Evolutionary conservation across 2,329 filamentous ascomycete genomes (phyloP).

Genomic region (Calycina herbarum): DNA sequence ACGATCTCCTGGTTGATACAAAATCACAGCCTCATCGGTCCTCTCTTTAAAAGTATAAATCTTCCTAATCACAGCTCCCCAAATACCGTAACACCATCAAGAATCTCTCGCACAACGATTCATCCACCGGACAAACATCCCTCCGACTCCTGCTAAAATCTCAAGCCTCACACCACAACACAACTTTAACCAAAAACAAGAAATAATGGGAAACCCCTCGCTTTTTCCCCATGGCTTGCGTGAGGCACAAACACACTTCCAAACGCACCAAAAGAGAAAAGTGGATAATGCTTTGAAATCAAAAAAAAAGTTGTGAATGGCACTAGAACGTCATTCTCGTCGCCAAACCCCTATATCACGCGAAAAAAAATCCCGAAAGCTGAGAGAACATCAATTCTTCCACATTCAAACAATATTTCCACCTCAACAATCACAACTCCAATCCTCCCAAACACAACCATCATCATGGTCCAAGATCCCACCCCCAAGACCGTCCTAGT

Average conservation of each 20-base stretch:
- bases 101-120: too few relatives aligned
- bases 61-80: too few relatives aligned
- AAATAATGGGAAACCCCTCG: neutral
- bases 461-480: neutral
- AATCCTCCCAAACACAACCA: too few relatives aligned
- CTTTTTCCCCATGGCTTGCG: neutral
- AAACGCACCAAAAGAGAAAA: neutral
- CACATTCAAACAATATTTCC: neutral
- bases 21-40: too few relatives aligned
- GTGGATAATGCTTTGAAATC: conserved; percentile 10
- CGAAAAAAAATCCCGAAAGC: neutral
- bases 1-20: too few relatives aligned
- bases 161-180: too few relatives aligned
- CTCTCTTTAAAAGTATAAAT: too few relatives aligned
- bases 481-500: conserved; percentile 42
- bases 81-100: too few relatives aligned
- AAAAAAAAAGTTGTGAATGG: neutral
- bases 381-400: neutral
- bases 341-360: neutral
- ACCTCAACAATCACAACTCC: too few relatives aligned
- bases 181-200: too few relatives aligned
- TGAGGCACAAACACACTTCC: neutral
- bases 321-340: conserved; percentile 8
- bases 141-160: too few relatives aligned
- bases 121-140: too few relatives aligned